Evolutionary conservation across 2,329 filamentous ascomycete species (phyloP).

Genomic region (Immersiporthe knoxdaviesiana): DNA sequence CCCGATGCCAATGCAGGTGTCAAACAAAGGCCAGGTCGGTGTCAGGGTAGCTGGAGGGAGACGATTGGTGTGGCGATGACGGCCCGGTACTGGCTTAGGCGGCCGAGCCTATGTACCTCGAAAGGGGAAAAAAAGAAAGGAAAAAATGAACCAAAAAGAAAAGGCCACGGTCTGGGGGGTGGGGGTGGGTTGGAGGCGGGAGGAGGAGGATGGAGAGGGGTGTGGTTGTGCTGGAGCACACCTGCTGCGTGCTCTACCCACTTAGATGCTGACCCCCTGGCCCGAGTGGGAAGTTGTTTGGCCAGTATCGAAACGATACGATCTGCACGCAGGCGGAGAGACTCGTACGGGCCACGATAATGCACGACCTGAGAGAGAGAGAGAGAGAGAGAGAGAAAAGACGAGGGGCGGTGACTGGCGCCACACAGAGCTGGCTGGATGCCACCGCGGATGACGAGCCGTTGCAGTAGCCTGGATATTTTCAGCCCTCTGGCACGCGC

Average conservation of each 20-base stretch:
- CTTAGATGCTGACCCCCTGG: conserved; percentile 7
- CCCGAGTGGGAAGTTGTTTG: conserved; percentile 20
- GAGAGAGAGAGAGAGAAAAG: too few species aligned
- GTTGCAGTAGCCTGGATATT: conserved; percentile 26
- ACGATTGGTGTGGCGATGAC: conserved; percentile 1
- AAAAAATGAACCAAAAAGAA: neutral
- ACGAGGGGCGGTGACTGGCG: conserved; percentile 19
- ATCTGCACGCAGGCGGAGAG: conserved; percentile 13
- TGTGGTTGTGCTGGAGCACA: neutral
- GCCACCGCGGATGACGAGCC: conserved; percentile 21
- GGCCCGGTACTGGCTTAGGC: conserved; percentile 9
- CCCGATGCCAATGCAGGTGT: neutral
- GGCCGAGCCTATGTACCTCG: neutral
- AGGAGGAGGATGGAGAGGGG: neutral
- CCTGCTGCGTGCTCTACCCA: neutral
- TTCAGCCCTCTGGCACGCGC: conserved; percentile 11
- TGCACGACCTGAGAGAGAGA: conserved; percentile 19
- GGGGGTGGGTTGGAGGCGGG: neutral
- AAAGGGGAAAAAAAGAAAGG: neutral
- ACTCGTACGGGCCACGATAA: conserved; percentile 15
- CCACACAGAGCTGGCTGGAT: conserved; percentile 13
- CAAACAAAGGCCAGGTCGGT: neutral
- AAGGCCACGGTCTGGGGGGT: conserved; percentile 7
- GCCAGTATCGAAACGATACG: conserved; percentile 10
- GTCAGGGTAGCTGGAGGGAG: neutral